Evolutionary conservation across 441 rosid species (phyloP).

Genomic region (Erodium moschatum): DNA sequence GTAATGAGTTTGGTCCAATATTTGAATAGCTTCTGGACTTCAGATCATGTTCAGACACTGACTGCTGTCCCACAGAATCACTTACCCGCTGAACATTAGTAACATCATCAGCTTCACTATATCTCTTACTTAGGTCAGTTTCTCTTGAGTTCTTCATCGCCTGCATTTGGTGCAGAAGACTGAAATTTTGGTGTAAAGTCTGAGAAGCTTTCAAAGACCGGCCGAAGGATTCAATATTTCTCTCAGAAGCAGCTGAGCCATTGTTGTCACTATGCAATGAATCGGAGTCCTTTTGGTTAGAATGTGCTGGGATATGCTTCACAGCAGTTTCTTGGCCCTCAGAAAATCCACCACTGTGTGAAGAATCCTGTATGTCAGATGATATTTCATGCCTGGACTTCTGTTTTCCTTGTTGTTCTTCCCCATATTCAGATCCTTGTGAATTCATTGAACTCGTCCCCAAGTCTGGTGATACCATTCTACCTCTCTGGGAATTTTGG

Average conservation of each 20-base stretch:
- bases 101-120: conserved; percentile 35
- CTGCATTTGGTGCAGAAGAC: conserved; percentile 41
- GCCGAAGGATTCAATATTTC: conserved; percentile 47
- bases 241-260: conserved; percentile 32
- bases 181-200: conserved; percentile 30
- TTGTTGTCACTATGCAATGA: conserved; percentile 18
- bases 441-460: conserved; percentile 24
- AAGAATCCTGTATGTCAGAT: conserved; percentile 24
- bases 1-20: conserved; percentile 26
- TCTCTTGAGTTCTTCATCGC: conserved; percentile 37
- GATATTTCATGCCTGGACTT: conserved; percentile 17
- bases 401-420: conserved; percentile 28
- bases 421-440: conserved; percentile 23
- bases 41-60: conserved; percentile 24
- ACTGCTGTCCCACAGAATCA: conserved; percentile 26
- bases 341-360: conserved; percentile 22
- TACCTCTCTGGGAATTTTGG: conserved; percentile 32
- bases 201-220: conserved; percentile 39
- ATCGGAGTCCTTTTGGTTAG: conserved; percentile 25
- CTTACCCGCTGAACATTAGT: conserved; percentile 29
- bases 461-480: conserved; percentile 28
- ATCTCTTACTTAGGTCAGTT: conserved; percentile 36
- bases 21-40: conserved; percentile 25
- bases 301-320: conserved; percentile 20
- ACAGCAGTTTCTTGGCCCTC: conserved; percentile 26